phyloP scores from a whole-genome alignment of 139 green algal species.

The Medakamo hakoo region DNA sequence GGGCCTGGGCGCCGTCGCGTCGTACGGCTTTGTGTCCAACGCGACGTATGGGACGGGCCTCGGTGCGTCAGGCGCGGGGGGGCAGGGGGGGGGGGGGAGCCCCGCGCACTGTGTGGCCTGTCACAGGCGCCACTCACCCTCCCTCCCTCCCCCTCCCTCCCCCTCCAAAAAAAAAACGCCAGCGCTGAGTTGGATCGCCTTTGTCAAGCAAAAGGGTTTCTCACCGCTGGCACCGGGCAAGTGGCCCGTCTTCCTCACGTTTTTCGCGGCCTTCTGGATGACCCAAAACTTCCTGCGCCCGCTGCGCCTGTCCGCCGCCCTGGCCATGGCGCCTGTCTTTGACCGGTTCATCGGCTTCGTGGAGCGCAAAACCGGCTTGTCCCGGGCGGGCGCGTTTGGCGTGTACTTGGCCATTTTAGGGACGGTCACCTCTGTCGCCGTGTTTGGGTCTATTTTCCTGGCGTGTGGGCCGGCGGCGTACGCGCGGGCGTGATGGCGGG shows the following conservation, averaged over 20 bases:
- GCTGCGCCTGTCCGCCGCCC: constrained; percentile 25
- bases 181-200: constrained; percentile 27
- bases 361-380: constrained; percentile 4
- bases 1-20: constrained; percentile 20
- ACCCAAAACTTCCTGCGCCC: constrained; percentile 40
- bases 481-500: constrained; percentile 4
- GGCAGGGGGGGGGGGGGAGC: no score
- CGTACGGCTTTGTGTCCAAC: constrained; percentile 32
- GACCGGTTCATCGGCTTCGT: constrained; percentile 28
- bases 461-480: constrained; percentile 11
- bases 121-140: no score
- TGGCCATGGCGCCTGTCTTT: constrained; percentile 37
- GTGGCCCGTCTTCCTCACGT: constrained; percentile 33
- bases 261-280: constrained; percentile 19
- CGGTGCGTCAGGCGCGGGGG: no score
- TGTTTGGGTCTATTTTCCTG: constrained; percentile 15
- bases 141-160: background rate
- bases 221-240: constrained; percentile 23
- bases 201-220: constrained; percentile 22
- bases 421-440: constrained; percentile 3
- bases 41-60: constrained; percentile 23
- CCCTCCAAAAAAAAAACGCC: constrained; percentile 2
- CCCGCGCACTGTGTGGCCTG: no score
- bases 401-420: constrained; percentile 17
- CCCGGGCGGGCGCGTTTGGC: constrained; percentile 19